phyloP scores from a whole-genome alignment of 306 rosid species.

The Trifolium fragiferum region DNA sequence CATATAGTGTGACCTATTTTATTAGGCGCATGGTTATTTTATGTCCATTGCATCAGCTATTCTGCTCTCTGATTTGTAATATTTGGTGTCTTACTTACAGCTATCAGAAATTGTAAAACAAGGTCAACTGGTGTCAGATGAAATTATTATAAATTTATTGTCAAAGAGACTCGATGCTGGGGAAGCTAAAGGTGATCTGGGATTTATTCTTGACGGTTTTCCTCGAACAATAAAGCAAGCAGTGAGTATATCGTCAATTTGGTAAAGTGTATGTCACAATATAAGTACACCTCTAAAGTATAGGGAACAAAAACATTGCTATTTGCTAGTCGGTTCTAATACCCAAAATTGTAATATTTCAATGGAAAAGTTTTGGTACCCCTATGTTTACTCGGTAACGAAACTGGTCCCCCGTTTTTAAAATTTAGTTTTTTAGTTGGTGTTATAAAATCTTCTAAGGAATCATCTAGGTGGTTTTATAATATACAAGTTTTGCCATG shows the following conservation, averaged over 20 bases:
- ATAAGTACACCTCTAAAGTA: conserved; percentile 22
- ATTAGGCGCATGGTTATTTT: conserved; percentile 22
- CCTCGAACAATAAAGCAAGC: conserved; percentile 94
- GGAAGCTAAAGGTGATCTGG: conserved; percentile 74
- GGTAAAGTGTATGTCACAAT: conserved; percentile 27
- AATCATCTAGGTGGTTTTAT: no score
- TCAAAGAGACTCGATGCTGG: conserved; percentile 82
- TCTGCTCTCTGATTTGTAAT: conserved; percentile 17
- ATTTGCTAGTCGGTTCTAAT: conserved; percentile 15
- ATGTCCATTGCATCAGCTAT: not conserved
- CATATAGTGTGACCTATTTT: conserved; percentile 10
- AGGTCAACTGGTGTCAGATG: conserved; percentile 94
- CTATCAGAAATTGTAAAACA: conserved; percentile 86
- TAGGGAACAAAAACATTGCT: conserved; percentile 13
- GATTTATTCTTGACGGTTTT: conserved; percentile 98
- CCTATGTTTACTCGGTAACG: no score
- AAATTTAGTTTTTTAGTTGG: no score
- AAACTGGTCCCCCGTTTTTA: no score
- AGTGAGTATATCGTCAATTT: conserved; percentile 60
- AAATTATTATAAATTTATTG: conserved; percentile 76
- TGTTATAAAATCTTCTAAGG: no score
- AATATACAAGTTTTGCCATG: no score
- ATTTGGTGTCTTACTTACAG: conserved; percentile 55
- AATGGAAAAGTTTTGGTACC: not conserved
- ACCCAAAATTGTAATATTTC: conserved; percentile 25